Evolutionary conservation across 352 stramenopile species (phyloP).

Genomic region (Globisporangium abappressorium): DNA sequence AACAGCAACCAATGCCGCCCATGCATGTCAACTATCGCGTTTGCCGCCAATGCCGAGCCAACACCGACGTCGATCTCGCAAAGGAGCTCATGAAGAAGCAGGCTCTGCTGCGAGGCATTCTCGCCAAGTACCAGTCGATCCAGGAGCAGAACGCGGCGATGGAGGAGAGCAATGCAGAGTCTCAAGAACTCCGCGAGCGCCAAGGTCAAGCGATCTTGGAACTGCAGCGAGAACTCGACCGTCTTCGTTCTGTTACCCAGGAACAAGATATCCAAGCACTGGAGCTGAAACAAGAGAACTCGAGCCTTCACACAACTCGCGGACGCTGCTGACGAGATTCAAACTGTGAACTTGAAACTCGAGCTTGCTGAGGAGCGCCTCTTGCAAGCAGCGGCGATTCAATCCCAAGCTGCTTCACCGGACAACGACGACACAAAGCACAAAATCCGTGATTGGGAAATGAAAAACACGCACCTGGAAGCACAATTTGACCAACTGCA

Average conservation of each 20-base stretch:
- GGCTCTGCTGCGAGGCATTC: constrained; percentile 18
- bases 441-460: not conserved
- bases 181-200: not conserved
- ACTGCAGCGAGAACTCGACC: constrained; percentile 9
- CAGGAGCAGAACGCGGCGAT: constrained; percentile 16
- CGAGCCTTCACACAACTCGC: constrained; percentile 8
- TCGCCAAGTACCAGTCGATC: constrained; percentile 26
- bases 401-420: not conserved
- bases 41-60: constrained; percentile 30
- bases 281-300: constrained; percentile 5
- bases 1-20: not conserved
- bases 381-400: not conserved
- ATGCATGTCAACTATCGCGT: constrained; percentile 21
- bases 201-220: constrained; percentile 8
- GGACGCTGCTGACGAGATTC: constrained; percentile 7
- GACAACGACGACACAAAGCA: not conserved
- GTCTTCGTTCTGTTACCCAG: not conserved
- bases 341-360: constrained; percentile 1
- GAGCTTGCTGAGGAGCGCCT: constrained; percentile 1
- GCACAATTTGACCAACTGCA: constrained; percentile 10
- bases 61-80: constrained; percentile 28
- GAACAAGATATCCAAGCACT: not conserved
- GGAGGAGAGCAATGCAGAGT: not conserved
- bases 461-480: not conserved
- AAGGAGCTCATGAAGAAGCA: constrained; percentile 33